Percentiles rank a stretch among this genome's conserved stretches.
phyloP scores from a whole-genome alignment of 129 eudicot genomes.

The Pittosporum tobira region DNA sequence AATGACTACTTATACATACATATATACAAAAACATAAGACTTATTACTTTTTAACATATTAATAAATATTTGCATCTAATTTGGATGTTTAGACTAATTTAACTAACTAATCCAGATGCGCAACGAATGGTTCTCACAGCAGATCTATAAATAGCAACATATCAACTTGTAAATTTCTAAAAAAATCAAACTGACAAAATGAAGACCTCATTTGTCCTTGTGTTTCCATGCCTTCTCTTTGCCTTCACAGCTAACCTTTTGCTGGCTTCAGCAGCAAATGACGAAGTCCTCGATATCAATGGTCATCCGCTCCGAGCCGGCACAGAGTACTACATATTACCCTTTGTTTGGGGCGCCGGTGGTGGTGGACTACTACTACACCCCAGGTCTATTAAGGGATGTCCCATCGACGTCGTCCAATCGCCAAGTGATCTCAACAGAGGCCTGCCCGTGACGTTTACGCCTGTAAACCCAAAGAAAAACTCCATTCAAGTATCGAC shows the following conservation, averaged over 20 bases:
- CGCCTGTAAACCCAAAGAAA: neutral
- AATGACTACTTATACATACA: too few relatives aligned
- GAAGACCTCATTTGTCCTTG: neutral
- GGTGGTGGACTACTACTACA: slow-evolving; percentile 10
- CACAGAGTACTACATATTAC: slow-evolving; percentile 7
- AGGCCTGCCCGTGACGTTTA: slow-evolving; percentile 5
- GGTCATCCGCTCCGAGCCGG: neutral
- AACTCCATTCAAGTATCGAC: neutral
- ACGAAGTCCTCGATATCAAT: neutral
- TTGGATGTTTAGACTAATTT: too few relatives aligned
- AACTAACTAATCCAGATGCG: too few relatives aligned
- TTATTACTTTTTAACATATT: too few relatives aligned
- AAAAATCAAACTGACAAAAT: too few relatives aligned
- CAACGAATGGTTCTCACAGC: too few relatives aligned
- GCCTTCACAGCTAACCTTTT: neutral
- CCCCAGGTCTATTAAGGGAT: neutral
- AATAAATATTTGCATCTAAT: too few relatives aligned
- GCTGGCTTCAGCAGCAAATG: neutral
- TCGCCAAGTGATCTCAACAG: neutral
- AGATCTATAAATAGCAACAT: too few relatives aligned
- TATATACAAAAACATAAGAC: too few relatives aligned
- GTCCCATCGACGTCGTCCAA: slow-evolving; percentile 12
- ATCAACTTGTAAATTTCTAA: too few relatives aligned
- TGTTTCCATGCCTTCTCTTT: neutral
- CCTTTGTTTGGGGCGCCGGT: neutral